These are phyloP conservation scores for Lichenothelia convexa DNA, from an alignment of 495 filamentous ascomycete species.

Conservation along the genomic window DNA sequence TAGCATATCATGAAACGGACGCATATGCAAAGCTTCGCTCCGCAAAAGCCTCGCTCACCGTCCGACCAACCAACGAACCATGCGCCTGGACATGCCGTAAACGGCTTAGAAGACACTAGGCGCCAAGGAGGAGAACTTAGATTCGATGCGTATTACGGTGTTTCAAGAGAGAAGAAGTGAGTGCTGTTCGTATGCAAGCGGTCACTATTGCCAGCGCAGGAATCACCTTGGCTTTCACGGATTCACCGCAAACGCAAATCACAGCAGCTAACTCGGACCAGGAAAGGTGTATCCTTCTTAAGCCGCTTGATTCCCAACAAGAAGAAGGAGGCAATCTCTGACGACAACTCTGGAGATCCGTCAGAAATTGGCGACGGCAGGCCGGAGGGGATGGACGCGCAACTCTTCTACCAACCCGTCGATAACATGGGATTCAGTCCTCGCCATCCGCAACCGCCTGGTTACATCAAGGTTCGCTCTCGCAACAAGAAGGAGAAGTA, in stretches of 20 bases:
- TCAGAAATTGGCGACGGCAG: slow-evolving; percentile 53
- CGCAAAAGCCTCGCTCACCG: slow-evolving; percentile 40
- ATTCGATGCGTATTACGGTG: neutral
- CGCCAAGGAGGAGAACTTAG: neutral
- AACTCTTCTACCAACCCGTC: slow-evolving; percentile 63
- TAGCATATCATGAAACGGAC: slow-evolving; percentile 71
- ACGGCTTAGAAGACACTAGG: neutral
- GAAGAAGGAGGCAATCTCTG: slow-evolving; percentile 43
- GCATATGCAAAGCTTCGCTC: slow-evolving; percentile 53
- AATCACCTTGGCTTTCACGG: neutral
- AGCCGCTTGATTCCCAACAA: slow-evolving; percentile 72
- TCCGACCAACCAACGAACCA: neutral
- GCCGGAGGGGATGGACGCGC: slow-evolving; percentile 61
- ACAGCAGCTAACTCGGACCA: slow-evolving; percentile 22
- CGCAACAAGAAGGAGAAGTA: slow-evolving; percentile 68
- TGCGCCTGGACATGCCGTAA: neutral
- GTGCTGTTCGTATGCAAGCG: neutral
- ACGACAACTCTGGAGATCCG: slow-evolving; percentile 43
- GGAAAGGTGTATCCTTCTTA: slow-evolving; percentile 78
- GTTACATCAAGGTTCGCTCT: slow-evolving; percentile 71
- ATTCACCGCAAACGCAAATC: neutral
- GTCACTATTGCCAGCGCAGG: neutral
- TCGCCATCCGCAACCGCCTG: slow-evolving; percentile 71
- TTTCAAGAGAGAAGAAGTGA: neutral
- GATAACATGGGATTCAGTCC: slow-evolving; percentile 62